Base-by-base conservation (phyloP, 306 rosid species). In the Sindora glabra region DNA sequence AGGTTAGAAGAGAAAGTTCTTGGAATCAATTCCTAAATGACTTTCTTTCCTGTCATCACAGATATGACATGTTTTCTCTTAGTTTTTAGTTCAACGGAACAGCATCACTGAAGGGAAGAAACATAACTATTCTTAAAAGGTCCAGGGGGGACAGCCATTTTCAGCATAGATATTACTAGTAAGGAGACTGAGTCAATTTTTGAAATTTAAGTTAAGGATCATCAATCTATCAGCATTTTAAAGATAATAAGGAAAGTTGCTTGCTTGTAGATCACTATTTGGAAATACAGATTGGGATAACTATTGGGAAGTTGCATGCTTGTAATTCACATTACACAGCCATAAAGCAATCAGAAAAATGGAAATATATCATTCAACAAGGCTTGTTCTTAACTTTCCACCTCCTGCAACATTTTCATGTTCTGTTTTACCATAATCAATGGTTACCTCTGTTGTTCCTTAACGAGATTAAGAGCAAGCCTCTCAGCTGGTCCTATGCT, bases 391-490 rank as follows among this genome's bases (percentile, higher is more conserved):
- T n/a, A n/a, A 49, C 22, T 50, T 13, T 50, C 45, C 6, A 37
- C 33, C 49, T 14, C 47, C 45, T 36, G 62, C 39, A 7, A 64
- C 24, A 41, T 41, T 23, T 41, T 64, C 44, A 48, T 30, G 34
- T n/a, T 52, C 46, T 19, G 37, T 53, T 48, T 42, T 25, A 27
- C 44, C 50, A 6, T 17, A 53, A 41, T 53, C 15, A 16, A 21
- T 25, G 23, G 56, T 44, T 70, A 92, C 99, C 99, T 89, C 22
- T 86, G 90, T 51, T 89, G 97, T n/a, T 86, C 99, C 75, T 56
- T 78, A 36, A 64, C 78, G 67, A 86, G 78, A 48, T 82, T 81
- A 61, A 82, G 76, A 67, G 89, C 83, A 55, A 77, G 65, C 68
- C 72, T 70, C 74, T 92, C 99, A 56, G 80, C 73, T 10, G 82